Percentiles rank a stretch among this genome's conserved stretches.
phyloP scores from a whole-genome alignment of 495 filamentous ascomycete species.

The Penicillium flavigenum region DNA sequence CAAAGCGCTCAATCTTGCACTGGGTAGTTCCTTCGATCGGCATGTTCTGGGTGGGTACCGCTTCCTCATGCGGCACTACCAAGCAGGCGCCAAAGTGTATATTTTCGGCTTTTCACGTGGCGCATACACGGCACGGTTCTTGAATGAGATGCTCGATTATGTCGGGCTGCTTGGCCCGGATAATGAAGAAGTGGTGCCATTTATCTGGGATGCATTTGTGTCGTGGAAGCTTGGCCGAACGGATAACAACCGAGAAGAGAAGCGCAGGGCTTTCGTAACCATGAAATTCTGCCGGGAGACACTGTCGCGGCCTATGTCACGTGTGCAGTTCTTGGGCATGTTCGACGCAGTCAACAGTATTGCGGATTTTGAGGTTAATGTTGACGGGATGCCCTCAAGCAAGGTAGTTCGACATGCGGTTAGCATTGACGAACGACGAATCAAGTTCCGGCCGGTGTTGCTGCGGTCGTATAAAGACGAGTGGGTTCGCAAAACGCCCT shows the following conservation, averaged over 20 bases:
- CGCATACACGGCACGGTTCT: conserved; percentile 76
- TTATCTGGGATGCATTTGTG: conserved; percentile 78
- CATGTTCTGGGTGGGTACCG: conserved; percentile 82
- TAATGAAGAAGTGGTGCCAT: conserved; percentile 78
- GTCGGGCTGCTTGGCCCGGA: conserved; percentile 71
- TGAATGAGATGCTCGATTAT: conserved; percentile 81
- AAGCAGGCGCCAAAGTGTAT: conserved; percentile 67
- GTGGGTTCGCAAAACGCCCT: not conserved
- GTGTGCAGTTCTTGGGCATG: conserved; percentile 46
- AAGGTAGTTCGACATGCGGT: conserved; percentile 45
- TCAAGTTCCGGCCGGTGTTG: conserved; percentile 41
- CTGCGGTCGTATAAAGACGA: conserved; percentile 2
- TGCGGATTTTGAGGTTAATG: conserved; percentile 67
- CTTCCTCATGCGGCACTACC: conserved; percentile 87
- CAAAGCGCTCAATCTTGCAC: conserved; percentile 72
- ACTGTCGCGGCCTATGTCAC: conserved; percentile 63
- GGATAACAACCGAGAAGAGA: conserved; percentile 45
- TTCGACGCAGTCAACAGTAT: conserved; percentile 64
- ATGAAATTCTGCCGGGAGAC: conserved; percentile 72
- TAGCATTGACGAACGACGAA: conserved; percentile 45
- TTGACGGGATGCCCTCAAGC: conserved; percentile 27
- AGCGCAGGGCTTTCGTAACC: conserved; percentile 60
- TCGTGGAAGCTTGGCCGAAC: conserved; percentile 64
- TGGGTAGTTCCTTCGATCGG: conserved; percentile 71
- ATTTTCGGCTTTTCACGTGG: conserved; percentile 82